Percentiles rank a stretch among this genome's conserved stretches.
These are phyloP conservation scores for Aspergillus sergii DNA, from an alignment of 2,329 filamentous ascomycete species.

Conservation along the genomic window DNA sequence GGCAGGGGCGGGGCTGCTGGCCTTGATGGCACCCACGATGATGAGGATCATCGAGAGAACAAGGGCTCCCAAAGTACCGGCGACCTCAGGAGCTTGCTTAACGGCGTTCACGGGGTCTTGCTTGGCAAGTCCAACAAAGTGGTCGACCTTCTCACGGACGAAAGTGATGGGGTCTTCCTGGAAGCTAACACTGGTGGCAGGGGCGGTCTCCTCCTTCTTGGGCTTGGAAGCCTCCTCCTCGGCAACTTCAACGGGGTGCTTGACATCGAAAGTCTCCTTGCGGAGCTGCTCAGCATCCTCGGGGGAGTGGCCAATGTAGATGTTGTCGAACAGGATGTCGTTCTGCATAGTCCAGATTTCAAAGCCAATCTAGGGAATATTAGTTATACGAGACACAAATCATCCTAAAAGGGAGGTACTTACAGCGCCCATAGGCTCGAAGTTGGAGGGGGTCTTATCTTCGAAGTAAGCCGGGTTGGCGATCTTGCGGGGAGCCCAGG, in stretches of 20 bases:
- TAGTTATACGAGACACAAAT: neutral
- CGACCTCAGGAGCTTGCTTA: constrained; percentile 89
- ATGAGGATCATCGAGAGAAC: constrained; percentile 71
- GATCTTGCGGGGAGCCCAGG: constrained; percentile 94
- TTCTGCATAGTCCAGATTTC: constrained; percentile 99
- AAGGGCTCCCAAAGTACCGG: constrained; percentile 74
- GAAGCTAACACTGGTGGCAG: constrained; percentile 76
- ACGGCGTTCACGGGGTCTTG: constrained; percentile 80
- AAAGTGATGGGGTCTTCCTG: constrained; percentile 85
- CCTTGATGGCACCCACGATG: constrained; percentile 66
- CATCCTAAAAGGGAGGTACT: constrained; percentile 47
- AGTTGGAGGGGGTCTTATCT: constrained; percentile 94
- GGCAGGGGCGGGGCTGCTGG: constrained; percentile 64
- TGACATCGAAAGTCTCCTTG: constrained; percentile 85
- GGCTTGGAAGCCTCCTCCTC: constrained; percentile 79
- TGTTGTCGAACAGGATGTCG: constrained; percentile 98
- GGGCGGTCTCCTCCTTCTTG: constrained; percentile 72
- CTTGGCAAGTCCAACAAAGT: constrained; percentile 84
- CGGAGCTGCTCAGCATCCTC: constrained; percentile 89
- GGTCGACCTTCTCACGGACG: constrained; percentile 87
- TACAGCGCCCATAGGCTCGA: constrained; percentile 97
- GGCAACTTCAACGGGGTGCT: constrained; percentile 79
- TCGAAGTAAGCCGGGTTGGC: constrained; percentile 94
- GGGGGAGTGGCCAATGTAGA: constrained; percentile 97
- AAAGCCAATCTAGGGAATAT: constrained; percentile 74